Conservation (phyloP, 495 filamentous ascomycete genomes). For the Hypomontagnella monticulosa region DNA sequence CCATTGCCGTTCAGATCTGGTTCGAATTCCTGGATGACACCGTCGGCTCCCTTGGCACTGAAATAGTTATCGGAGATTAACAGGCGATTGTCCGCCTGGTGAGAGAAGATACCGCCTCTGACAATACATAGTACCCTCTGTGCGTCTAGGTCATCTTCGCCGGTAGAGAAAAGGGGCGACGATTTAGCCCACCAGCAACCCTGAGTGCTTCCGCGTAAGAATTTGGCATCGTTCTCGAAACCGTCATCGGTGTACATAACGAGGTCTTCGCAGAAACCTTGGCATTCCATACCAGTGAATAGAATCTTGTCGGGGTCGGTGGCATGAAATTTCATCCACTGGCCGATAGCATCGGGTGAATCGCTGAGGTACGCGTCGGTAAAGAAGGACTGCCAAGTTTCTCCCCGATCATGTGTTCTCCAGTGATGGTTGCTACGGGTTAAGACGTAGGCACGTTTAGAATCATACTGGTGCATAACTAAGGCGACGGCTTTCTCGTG, state of each 20-base stretch:
- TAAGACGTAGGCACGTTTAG: constrained; percentile 79
- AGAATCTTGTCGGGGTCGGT: constrained; percentile 82
- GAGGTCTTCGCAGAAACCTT: constrained; percentile 63
- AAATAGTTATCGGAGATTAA: constrained; percentile 85
- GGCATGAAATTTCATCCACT: constrained; percentile 77
- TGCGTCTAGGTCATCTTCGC: constrained; percentile 64
- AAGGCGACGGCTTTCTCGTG: constrained; percentile 69
- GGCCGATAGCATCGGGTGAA: constrained; percentile 52
- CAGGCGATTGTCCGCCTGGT: constrained; percentile 73
- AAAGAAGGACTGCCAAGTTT: constrained; percentile 79
- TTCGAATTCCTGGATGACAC: constrained; percentile 68
- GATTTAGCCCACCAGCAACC: constrained; percentile 87
- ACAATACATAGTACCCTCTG: constrained; percentile 83
- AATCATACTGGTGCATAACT: constrained; percentile 78
- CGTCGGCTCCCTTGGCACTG: constrained; percentile 56
- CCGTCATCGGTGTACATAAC: constrained; percentile 85
- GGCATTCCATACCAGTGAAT: constrained; percentile 77
- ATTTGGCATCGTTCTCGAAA: constrained; percentile 71
- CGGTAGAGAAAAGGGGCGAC: constrained; percentile 74
- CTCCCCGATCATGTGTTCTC: constrained; percentile 80
- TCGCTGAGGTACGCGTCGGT: constrained; percentile 59
- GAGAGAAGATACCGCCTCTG: constrained; percentile 69
- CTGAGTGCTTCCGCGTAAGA: constrained; percentile 69
- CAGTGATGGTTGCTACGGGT: constrained; percentile 74
- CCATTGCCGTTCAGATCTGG: constrained; percentile 76